phyloP scores from a whole-genome alignment of 1,284 basidiomycete genomes.

The Pseudozyma tsukubaensis region DNA sequence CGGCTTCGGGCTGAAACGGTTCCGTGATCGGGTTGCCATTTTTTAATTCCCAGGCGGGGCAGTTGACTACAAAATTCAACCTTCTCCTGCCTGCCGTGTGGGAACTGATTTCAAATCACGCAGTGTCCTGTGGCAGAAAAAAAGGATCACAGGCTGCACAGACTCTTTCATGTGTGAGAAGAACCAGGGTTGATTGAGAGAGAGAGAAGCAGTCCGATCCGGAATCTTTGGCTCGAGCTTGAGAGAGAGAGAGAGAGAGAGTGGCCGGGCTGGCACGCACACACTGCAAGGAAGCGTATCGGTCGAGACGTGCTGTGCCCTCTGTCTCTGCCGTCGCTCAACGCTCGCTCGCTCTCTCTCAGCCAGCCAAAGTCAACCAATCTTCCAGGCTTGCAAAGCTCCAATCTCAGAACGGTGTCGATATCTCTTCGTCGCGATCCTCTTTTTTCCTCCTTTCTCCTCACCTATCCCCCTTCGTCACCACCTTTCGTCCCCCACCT shows the following conservation, averaged over 20 bases:
- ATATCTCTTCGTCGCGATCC: slow-evolving; percentile 24
- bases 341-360: neutral
- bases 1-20: slow-evolving; percentile 40
- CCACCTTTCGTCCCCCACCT: slow-evolving; percentile 1
- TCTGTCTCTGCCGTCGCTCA: neutral
- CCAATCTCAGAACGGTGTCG: slow-evolving; percentile 13
- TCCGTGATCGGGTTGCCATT: slow-evolving; percentile 35
- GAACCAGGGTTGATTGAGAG: neutral
- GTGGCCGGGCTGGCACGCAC: too few relatives aligned
- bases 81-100: neutral
- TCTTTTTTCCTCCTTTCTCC: neutral
- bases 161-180: too few relatives aligned
- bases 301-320: slow-evolving; percentile 18
- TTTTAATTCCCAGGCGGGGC: slow-evolving; percentile 5
- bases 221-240: too few relatives aligned
- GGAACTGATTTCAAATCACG: slow-evolving; percentile 23
- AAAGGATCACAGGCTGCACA: too few relatives aligned
- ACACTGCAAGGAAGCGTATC: slow-evolving; percentile 11
- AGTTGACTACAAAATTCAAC: slow-evolving; percentile 13
- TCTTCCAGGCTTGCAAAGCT: slow-evolving; percentile 10
- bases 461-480: slow-evolving; percentile 9
- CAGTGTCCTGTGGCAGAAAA: neutral
- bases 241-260: too few relatives aligned
- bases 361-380: neutral
- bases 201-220: too few relatives aligned